Evolutionary conservation across 371 early-diverging fungal genomes (phyloP).

Genomic region (Entomophthora muscae): DNA sequence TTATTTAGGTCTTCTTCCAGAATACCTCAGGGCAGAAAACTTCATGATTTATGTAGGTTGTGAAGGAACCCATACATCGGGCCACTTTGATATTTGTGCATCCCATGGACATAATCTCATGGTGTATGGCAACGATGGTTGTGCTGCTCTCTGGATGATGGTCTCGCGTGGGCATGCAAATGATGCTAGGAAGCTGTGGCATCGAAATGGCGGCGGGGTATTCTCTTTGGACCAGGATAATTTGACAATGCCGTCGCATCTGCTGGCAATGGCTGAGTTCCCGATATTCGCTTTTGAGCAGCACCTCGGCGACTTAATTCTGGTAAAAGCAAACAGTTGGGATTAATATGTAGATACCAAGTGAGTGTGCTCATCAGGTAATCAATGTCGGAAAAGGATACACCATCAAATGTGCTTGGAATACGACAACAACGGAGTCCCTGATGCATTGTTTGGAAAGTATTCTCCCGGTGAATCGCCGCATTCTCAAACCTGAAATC

Average conservation of each 20-base stretch:
- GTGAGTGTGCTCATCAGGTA: slow-evolving; percentile 5
- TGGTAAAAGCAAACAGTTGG: not conserved
- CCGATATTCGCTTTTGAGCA: slow-evolving; percentile 1
- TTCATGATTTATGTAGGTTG: slow-evolving; percentile 19
- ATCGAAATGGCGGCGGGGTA: not conserved
- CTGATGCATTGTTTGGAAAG: not conserved
- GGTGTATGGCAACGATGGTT: not conserved
- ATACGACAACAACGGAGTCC: not conserved
- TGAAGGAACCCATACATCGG: slow-evolving; percentile 17
- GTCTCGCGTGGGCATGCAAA: not conserved
- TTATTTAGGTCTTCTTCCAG: not conserved
- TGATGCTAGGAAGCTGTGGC: not conserved
- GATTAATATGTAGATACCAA: not conserved
- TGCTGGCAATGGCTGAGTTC: not conserved
- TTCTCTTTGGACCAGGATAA: slow-evolving; percentile 5
- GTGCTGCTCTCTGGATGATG: slow-evolving; percentile 3
- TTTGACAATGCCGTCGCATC: not conserved
- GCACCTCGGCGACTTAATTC: not conserved
- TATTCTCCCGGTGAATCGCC: not conserved
- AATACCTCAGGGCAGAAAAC: slow-evolving; percentile 14
- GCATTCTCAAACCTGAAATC: slow-evolving; percentile 1
- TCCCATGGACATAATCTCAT: slow-evolving; percentile 16
- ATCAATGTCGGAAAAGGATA: not conserved
- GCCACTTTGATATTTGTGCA: slow-evolving; percentile 18
- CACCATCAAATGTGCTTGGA: slow-evolving; percentile 6